Base-by-base conservation (phyloP, 768 basidiomycete species). In the Infundibulicybe gibba region DNA sequence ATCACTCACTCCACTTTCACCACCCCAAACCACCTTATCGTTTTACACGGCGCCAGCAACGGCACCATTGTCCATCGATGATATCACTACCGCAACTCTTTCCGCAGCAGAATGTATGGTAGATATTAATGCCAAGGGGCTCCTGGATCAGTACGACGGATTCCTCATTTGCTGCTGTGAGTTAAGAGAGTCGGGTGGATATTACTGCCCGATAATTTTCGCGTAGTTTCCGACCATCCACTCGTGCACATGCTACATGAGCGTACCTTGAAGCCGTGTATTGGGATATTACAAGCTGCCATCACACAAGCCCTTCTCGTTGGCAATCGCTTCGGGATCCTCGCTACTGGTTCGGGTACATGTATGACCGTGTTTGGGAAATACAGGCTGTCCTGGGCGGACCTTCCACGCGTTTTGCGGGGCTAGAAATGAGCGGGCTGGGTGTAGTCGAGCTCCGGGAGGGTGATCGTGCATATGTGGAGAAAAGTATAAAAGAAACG, bases 281-380 rank as follows among this genome's bases (percentile, higher is more conserved):
- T 68, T 16, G 66, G 66, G 13, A 70, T 69, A 31, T 56, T 72
- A 20, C 62, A 72, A 52, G 60, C 65, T 5, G 52, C 68, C 2
- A 59, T 70, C 39, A 49, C 60, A 13, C 69, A 66, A 13, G 55
- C 66, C 5, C 53, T 69, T 6, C 53, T 69, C 40, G 53, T 63
- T n/a, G 67, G 66, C 2, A 44, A 60, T 16, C 64, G 67, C n/a
- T 68, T 71, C 45, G 67, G 67, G 6, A 69, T 69, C 30, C 55
- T 69, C 41, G 62, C 66, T 10, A 67, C 69, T 2, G 70, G 70
- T 16, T 49, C 55, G 67, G 62, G 25, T 66, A 65, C 53, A 61
- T 58, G 41, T 66, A 66, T 50, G 53, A 61, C 44, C 59, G 64
- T 20, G 55, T 62, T 52, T 60, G 54, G 12, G 70, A 65, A 42